Evolutionary conservation across 345 rosid genomes (phyloP).

Genomic region (Abelmoschus esculentus): DNA sequence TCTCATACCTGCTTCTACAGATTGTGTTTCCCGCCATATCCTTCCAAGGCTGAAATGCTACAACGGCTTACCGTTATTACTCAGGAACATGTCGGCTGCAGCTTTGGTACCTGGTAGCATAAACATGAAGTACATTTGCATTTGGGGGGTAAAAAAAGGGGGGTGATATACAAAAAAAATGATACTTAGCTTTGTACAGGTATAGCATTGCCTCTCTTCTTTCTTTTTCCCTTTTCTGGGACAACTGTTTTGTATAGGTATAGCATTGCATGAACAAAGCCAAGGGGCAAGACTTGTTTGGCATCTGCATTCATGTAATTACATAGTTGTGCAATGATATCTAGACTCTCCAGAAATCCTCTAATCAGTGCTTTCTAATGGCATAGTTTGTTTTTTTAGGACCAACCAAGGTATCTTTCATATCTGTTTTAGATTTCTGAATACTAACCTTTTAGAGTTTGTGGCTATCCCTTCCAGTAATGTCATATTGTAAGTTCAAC

Average conservation of each 20-base stretch:
- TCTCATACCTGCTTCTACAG: constrained; percentile 91
- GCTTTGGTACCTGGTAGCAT: constrained; percentile 73
- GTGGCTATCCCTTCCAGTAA: too few species aligned
- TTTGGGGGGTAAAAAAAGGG: constrained; percentile 6
- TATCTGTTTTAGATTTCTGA: too few species aligned
- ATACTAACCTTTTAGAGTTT: too few species aligned
- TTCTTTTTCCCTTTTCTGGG: background rate
- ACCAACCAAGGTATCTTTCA: background rate
- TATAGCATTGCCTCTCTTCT: constrained; percentile 24
- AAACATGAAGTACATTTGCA: background rate
- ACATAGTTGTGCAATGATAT: constrained; percentile 28
- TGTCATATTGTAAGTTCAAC: too few species aligned
- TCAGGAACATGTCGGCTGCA: constrained; percentile 84
- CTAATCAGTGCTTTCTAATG: background rate
- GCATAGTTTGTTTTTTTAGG: background rate
- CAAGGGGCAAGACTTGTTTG: constrained; percentile 12
- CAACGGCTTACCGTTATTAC: constrained; percentile 55
- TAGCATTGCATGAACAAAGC: constrained; percentile 20
- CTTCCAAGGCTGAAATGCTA: constrained; percentile 49
- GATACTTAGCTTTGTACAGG: constrained; percentile 47
- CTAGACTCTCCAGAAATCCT: background rate
- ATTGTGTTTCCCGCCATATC: constrained; percentile 66
- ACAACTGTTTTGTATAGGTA: constrained; percentile 23
- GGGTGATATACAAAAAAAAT: constrained; percentile 31
- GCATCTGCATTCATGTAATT: constrained; percentile 21